These are phyloP conservation scores for Mycosphaerella sp. DNA, from an alignment of 2,329 filamentous ascomycete species.

Conservation along the genomic window DNA sequence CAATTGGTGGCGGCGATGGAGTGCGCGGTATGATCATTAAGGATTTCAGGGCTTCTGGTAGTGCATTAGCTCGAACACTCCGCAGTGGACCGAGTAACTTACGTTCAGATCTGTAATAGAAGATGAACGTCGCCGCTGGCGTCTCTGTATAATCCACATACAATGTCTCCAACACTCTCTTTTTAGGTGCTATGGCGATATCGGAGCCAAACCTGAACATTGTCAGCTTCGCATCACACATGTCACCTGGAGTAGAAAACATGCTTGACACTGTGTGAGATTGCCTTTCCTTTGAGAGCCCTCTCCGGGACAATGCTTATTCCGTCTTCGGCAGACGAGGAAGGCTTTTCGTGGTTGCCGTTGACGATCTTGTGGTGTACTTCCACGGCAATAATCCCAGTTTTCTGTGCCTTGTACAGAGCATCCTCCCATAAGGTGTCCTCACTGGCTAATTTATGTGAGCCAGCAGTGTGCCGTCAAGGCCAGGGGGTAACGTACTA, in stretches of 20 bases:
- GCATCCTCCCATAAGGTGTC: background rate
- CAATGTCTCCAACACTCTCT: background rate
- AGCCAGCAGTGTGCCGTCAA: background rate
- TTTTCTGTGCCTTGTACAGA: background rate
- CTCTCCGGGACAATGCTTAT: conserved; percentile 19
- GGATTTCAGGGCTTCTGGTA: conserved; percentile 13
- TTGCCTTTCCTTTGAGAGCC: conserved; percentile 18
- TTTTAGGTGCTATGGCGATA: background rate
- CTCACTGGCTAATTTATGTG: background rate
- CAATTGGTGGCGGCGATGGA: conserved; percentile 16
- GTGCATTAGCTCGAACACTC: background rate
- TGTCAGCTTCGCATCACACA: background rate
- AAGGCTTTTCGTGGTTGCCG: background rate
- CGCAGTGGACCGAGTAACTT: background rate
- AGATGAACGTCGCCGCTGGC: conserved; percentile 17
- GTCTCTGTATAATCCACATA: background rate
- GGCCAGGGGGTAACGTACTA: background rate
- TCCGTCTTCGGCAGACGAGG: background rate
- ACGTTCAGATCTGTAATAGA: conserved; percentile 23
- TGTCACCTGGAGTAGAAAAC: background rate
- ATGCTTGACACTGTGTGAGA: conserved; percentile 17
- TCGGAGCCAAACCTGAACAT: background rate
- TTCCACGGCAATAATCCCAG: conserved; percentile 15
- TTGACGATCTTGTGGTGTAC: conserved; percentile 1
- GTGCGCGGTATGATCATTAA: conserved; percentile 13